phyloP scores from a whole-genome alignment of 768 basidiomycete genomes.

The Tylopilus subfusipes region DNA sequence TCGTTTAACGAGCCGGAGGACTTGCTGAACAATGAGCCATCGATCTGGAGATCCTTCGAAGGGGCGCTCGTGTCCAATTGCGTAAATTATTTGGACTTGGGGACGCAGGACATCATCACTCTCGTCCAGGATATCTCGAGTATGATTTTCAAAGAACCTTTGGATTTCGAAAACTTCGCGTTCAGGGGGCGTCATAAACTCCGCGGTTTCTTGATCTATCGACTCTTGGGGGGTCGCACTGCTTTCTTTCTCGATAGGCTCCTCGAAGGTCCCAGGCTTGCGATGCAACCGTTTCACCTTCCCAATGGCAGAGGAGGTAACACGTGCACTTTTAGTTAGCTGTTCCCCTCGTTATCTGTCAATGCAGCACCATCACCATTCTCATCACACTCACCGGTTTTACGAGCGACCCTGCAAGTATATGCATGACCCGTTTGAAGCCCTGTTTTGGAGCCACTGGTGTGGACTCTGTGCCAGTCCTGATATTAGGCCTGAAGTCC shows the following conservation, averaged over 20 bases:
- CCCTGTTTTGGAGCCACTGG: too few species aligned
- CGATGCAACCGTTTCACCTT: too few species aligned
- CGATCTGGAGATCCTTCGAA: conserved; percentile 32
- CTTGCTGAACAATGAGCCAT: conserved; percentile 32
- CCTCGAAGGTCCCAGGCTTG: too few species aligned
- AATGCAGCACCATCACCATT: background rate
- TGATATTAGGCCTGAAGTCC: background rate
- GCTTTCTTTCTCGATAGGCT: too few species aligned
- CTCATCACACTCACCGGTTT: background rate
- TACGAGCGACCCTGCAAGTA: background rate
- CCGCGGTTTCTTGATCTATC: too few species aligned
- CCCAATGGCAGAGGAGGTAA: background rate
- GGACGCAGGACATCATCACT: background rate
- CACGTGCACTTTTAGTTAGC: background rate
- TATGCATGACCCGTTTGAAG: too few species aligned
- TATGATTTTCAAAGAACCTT: conserved; percentile 20
- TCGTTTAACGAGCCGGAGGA: conserved; percentile 25
- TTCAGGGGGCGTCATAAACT: too few species aligned
- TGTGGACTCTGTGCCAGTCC: too few species aligned
- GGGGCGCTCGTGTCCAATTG: conserved; percentile 26
- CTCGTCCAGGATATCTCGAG: conserved; percentile 20
- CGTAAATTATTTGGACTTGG: conserved; percentile 32
- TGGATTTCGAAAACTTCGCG: too few species aligned
- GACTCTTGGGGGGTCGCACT: background rate
- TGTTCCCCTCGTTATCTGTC: background rate